Conservation (phyloP, 192 early-diverging fungal genomes). For the Diversispora eburnea region DNA sequence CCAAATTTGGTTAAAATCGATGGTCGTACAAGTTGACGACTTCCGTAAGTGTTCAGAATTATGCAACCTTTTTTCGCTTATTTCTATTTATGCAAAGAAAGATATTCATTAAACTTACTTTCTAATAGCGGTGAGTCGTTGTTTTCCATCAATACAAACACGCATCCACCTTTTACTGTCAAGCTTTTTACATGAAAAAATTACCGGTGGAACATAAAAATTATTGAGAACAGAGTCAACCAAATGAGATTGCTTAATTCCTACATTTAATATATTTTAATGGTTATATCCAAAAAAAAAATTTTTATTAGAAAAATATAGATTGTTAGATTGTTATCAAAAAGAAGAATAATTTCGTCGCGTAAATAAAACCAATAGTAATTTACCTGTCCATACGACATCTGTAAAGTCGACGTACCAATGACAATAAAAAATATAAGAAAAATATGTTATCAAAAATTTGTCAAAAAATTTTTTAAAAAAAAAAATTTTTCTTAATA, state of each 20-base stretch:
- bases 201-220: conserved; percentile 33
- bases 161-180: conserved; percentile 22
- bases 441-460: no score
- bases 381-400: conserved; percentile 24
- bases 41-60: neutral
- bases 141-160: conserved; percentile 37
- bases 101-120: conserved; percentile 16
- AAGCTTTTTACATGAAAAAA: conserved; percentile 28
- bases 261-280: neutral
- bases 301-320: no score
- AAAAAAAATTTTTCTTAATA: no score
- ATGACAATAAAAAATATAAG: neutral
- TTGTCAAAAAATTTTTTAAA: no score
- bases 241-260: conserved; percentile 24
- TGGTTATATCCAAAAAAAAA: no score
- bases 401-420: neutral
- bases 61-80: neutral
- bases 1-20: neutral
- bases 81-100: no score
- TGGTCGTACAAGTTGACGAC: neutral
- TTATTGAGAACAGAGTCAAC: conserved; percentile 36
- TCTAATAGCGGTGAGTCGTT: conserved; percentile 33
- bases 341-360: neutral
- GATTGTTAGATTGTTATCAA: neutral
- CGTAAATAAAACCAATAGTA: neutral